Percentiles rank a stretch among this genome's conserved stretches.
phyloP scores from a whole-genome alignment of 2,329 filamentous ascomycete species.

The Colletotrichum sp. region DNA sequence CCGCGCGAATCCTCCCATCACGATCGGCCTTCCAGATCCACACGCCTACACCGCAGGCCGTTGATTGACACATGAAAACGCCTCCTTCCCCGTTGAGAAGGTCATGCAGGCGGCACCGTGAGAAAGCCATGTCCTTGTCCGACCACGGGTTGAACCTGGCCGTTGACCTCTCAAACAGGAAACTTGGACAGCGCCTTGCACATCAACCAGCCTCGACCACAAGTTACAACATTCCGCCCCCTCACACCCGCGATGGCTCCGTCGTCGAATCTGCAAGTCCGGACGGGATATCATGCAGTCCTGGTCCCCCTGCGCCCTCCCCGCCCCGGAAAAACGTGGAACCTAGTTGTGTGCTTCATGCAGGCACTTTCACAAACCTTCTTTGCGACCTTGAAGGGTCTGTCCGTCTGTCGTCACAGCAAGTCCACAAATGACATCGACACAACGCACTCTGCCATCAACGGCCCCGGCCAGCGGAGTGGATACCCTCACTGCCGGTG shows the following conservation, averaged over 20 bases:
- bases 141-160: background rate
- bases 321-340: background rate
- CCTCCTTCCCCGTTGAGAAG: background rate
- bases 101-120: background rate
- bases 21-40: background rate
- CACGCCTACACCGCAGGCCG: background rate
- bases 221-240: background rate
- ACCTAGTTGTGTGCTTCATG: conserved; percentile 1
- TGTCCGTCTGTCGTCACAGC: background rate
- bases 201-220: background rate
- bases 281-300: background rate
- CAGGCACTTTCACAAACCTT: background rate
- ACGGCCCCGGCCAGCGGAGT: background rate
- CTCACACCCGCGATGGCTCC: background rate
- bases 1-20: background rate
- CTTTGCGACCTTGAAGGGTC: background rate
- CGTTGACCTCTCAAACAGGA: conserved; percentile 1
- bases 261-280: background rate
- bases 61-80: background rate
- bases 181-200: background rate
- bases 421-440: conserved; percentile 17
- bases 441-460: background rate
- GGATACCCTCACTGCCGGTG: background rate
- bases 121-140: conserved; percentile 3
- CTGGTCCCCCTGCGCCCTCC: background rate